Conservation (phyloP, 2,329 filamentous ascomycete species). For the Colletotrichum costaricense region DNA sequence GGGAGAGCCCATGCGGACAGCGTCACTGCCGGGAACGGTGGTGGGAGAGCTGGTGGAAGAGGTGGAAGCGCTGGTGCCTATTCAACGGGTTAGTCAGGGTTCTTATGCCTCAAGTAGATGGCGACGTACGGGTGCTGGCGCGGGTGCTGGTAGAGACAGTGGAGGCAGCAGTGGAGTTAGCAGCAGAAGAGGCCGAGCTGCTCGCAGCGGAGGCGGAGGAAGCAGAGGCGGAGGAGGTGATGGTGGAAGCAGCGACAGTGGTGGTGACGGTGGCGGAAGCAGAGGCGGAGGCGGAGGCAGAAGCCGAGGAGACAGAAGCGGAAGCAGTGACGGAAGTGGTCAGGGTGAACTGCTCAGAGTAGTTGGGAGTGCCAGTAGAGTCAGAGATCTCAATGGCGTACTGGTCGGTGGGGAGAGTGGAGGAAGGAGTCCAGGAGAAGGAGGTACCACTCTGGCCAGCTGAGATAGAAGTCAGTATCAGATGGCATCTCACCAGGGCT, state of each 20-base stretch:
- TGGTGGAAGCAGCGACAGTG: constrained; percentile 31
- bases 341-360: constrained; percentile 53
- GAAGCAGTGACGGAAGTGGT: constrained; percentile 39
- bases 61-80: constrained; percentile 40
- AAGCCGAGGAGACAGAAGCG: constrained; percentile 26
- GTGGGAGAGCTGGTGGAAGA: constrained; percentile 49
- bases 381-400: constrained; percentile 61
- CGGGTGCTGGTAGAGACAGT: constrained; percentile 35
- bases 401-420: constrained; percentile 48
- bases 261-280: constrained; percentile 26
- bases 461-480: constrained; percentile 34
- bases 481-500: not conserved
- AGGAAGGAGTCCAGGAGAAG: constrained; percentile 52
- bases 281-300: constrained; percentile 30
- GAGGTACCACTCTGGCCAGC: constrained; percentile 47
- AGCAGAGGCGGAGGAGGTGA: constrained; percentile 25
- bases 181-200: constrained; percentile 34
- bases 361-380: constrained; percentile 52
- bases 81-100: constrained; percentile 13
- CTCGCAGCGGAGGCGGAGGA: constrained; percentile 27
- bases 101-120: not conserved
- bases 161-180: constrained; percentile 22
- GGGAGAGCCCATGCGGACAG: constrained; percentile 48
- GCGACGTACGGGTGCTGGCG: constrained; percentile 30
- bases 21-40: constrained; percentile 40